Base-by-base conservation (phyloP, 2,329 filamentous ascomycete species). In the Neofusicoccum umdonicola region DNA sequence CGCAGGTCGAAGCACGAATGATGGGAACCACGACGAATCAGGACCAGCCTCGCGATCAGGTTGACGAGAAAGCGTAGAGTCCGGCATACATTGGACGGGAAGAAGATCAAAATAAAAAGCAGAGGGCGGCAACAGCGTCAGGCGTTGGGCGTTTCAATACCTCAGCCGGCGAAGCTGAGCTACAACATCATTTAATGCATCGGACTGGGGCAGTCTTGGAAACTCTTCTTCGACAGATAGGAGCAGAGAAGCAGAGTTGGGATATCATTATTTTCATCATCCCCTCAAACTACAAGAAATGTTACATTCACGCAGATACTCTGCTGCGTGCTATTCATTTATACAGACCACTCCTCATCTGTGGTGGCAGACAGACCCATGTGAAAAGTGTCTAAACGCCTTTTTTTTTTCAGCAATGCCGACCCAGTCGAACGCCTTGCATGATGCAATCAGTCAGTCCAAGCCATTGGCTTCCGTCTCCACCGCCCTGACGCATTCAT, bases 141-240 rank as follows among this genome's bases (percentile, higher is more conserved):
- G 56, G 56, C 56, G 56, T 60, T 15, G n/a, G 56, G 56, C 41
- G 56, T 60, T 60, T 60, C 27, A 22, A 60, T 47, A 47, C 37
- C 56, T 60, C 27, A 22, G 42, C 56, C 31, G 42, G 56, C 42
- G 42, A 47, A 60, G 42, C 56, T 37, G 42, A 39, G 56, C n/a
- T 27, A 47, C 15, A 34, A 15, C 4, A n/a, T 34, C 7, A 15
- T 17, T 60, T n/a, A 34, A 35, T 45, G 41, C 27, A 15, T 47
- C 47, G 56, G 15, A 17, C 22, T 42, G n/a, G 27, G 27, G n/a
- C 41, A 15, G 4, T 41, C 22, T 2, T 35, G 1, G 42, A 9
- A 7, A 22, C 22, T 2, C 9, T 34, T 57, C 31, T 60, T 47
- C 27, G 54, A 45, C 35, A 5, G 15, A 60, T 5, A 22, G 27